Percentiles rank a stretch among this genome's conserved stretches.
phyloP scores from a whole-genome alignment of 768 basidiomycete genomes.

The Psilocybe tampanensis region DNA sequence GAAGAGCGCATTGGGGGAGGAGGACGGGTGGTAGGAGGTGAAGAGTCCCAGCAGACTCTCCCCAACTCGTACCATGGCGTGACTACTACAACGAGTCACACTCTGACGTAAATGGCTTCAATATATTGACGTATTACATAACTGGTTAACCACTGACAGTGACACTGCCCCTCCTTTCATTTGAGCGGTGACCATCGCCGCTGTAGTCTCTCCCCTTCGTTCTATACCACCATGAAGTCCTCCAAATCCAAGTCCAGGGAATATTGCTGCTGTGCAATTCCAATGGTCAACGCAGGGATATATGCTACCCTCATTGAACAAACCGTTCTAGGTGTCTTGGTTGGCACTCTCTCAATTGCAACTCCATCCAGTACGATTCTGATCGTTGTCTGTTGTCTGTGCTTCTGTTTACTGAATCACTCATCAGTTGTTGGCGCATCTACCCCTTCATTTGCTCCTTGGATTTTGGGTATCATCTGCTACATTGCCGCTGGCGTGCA shows the following conservation, averaged over 20 bases:
- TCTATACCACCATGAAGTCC: slow-evolving; percentile 35
- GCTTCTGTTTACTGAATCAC: slow-evolving; percentile 5
- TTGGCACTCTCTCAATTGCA: slow-evolving; percentile 73
- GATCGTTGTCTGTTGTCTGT: slow-evolving; percentile 5
- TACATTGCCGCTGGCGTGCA: slow-evolving; percentile 80
- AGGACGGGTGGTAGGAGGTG: slow-evolving; percentile 9
- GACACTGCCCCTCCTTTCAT: slow-evolving; percentile 17
- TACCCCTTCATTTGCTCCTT: slow-evolving; percentile 75
- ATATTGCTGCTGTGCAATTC: slow-evolving; percentile 94
- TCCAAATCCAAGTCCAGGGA: slow-evolving; percentile 64
- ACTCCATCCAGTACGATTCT: slow-evolving; percentile 82
- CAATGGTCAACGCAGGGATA: slow-evolving; percentile 87
- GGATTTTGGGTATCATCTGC: slow-evolving; percentile 74
- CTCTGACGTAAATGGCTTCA: slow-evolving; percentile 13
- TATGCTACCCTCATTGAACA: slow-evolving; percentile 82
- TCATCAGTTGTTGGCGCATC: slow-evolving; percentile 80
- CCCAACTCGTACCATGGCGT: neutral
- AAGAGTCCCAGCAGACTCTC: neutral
- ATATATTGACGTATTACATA: no score
- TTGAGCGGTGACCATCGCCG: slow-evolving; percentile 12
- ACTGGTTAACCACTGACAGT: no score
- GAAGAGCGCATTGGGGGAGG: slow-evolving; percentile 22
- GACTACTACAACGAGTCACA: neutral
- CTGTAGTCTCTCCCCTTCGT: slow-evolving; percentile 17
- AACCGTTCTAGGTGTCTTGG: slow-evolving; percentile 61